Evolutionary conservation across 768 basidiomycete genomes (phyloP).

Genomic region (Mycena venus): DNA sequence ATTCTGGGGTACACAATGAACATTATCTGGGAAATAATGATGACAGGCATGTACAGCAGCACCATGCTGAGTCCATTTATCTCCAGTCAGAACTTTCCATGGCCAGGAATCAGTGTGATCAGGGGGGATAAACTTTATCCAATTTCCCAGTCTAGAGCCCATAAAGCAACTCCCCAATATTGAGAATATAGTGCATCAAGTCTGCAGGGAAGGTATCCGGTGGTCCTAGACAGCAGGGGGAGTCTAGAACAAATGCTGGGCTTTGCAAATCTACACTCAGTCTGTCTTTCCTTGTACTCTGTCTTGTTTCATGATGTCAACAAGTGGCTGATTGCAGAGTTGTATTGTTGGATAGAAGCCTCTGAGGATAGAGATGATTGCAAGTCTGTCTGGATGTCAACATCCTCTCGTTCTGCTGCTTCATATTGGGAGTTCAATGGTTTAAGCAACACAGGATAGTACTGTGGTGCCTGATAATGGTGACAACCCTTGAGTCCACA

Average conservation of each 20-base stretch:
- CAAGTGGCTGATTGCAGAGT: background rate
- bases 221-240: background rate
- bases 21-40: background rate
- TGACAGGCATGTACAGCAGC: background rate
- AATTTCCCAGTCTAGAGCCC: no score
- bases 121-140: no score
- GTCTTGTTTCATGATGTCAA: background rate
- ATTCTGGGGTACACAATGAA: conserved; percentile 7
- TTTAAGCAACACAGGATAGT: conserved; percentile 39
- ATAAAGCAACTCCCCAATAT: no score
- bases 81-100: background rate
- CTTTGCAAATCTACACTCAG: background rate
- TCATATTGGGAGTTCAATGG: conserved; percentile 20
- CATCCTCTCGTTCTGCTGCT: no score
- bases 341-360: background rate
- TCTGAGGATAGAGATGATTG: background rate
- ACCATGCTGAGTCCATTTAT: background rate
- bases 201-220: background rate
- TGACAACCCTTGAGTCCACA: conserved; percentile 37
- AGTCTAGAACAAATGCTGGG: background rate
- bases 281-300: background rate
- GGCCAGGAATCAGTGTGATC: background rate
- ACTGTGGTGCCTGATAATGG: conserved; percentile 27
- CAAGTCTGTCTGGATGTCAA: no score
- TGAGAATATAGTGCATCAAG: no score